Percentiles rank a stretch among this genome's conserved stretches.
Evolutionary conservation across 306 rosid genomes (phyloP).

Genomic region (Dalbergia oliveri): DNA sequence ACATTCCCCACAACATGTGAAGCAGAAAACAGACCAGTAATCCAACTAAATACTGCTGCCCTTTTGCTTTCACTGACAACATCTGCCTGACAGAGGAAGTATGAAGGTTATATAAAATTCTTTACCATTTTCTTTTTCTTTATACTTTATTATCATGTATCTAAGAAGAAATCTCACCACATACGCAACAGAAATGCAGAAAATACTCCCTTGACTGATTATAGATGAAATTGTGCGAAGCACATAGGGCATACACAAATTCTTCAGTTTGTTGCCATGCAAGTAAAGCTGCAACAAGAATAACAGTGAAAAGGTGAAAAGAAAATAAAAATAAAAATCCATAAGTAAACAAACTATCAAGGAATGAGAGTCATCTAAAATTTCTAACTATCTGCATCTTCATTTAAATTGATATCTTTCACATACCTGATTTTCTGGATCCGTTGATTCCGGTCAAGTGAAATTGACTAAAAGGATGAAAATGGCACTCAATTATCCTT

Average conservation of each 20-base stretch:
- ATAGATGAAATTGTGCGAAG: constrained; percentile 66
- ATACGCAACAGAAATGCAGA: constrained; percentile 73
- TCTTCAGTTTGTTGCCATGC: constrained; percentile 61
- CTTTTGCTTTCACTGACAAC: constrained; percentile 61
- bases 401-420: constrained; percentile 23
- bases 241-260: constrained; percentile 68
- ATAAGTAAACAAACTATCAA: neutral
- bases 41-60: constrained; percentile 72
- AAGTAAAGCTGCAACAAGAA: constrained; percentile 61
- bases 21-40: constrained; percentile 72
- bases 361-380: constrained; percentile 12
- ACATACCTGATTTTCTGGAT: neutral
- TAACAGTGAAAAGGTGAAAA: neutral
- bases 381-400: neutral
- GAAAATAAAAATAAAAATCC: neutral
- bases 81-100: constrained; percentile 63
- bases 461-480: constrained; percentile 25
- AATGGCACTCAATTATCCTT: neutral
- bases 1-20: constrained; percentile 69
- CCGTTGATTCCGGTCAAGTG: neutral
- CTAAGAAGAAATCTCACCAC: constrained; percentile 55
- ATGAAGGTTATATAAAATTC: constrained; percentile 33
- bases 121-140: neutral
- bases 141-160: constrained; percentile 24
- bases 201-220: constrained; percentile 75